phyloP scores from a whole-genome alignment of 345 rosid species.

The Lumnitzera racemosa region DNA sequence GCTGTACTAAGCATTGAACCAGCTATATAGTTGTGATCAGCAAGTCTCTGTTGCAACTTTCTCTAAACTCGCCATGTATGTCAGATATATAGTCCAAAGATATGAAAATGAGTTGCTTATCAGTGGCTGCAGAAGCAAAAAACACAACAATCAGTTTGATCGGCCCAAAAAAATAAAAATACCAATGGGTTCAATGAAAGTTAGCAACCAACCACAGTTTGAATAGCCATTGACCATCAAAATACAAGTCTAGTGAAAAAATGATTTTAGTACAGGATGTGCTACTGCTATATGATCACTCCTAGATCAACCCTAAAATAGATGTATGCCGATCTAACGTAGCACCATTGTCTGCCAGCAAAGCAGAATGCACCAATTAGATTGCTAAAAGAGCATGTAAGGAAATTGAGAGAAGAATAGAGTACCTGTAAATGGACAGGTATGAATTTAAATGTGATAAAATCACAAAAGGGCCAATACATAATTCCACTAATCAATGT shows the following conservation, averaged over 20 bases:
- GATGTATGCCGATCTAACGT: no score
- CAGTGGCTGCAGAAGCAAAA: slow-evolving; percentile 53
- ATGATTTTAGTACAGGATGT: no score
- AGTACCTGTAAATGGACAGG: slow-evolving; percentile 88
- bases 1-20: not conserved
- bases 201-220: not conserved
- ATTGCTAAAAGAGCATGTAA: not conserved
- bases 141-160: not conserved
- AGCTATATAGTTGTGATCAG: not conserved
- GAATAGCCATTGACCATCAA: no score
- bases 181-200: not conserved
- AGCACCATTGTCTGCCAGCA: no score
- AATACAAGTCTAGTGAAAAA: no score
- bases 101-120: slow-evolving; percentile 91
- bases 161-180: not conserved
- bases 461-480: slow-evolving; percentile 94
- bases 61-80: slow-evolving; percentile 73
- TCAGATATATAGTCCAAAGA: slow-evolving; percentile 82
- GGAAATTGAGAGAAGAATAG: not conserved
- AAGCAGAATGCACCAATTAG: not conserved
- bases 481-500: slow-evolving; percentile 59
- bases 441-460: slow-evolving; percentile 67
- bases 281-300: no score
- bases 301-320: no score
- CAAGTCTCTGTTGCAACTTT: slow-evolving; percentile 38